Percentiles rank a stretch among this genome's conserved stretches.
Evolutionary conservation across 1,284 basidiomycete species (phyloP).

Genomic region (Marasmius sp.): DNA sequence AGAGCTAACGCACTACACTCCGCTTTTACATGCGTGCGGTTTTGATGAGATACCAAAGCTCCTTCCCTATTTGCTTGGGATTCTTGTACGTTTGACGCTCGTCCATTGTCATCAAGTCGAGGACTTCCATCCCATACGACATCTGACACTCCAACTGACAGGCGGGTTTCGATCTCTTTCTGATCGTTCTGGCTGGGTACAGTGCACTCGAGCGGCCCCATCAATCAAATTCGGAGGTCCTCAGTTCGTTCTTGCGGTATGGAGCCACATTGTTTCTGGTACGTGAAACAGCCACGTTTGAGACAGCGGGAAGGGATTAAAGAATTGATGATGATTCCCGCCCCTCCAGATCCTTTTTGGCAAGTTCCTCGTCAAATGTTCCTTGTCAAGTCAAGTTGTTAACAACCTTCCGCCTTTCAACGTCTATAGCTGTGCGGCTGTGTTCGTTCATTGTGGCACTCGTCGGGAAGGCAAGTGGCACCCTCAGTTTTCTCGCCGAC

Average conservation of each 20-base stretch:
- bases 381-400: neutral
- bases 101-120: neutral
- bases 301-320: neutral
- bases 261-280: neutral
- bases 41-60: neutral
- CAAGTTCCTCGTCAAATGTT: too few species aligned
- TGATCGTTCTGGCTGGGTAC: neutral
- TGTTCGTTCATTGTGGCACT: neutral
- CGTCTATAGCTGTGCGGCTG: too few species aligned
- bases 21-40: neutral
- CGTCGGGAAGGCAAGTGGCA: neutral
- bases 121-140: neutral
- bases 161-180: neutral
- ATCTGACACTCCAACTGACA: neutral
- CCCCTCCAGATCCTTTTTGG: neutral
- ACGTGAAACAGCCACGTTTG: neutral
- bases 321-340: neutral
- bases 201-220: neutral
- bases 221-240: neutral
- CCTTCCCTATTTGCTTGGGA: neutral
- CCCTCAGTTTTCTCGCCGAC: neutral
- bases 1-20: neutral
- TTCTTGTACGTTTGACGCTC: neutral
- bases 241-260: neutral
- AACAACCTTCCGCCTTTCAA: too few species aligned